Conservation (phyloP, 768 basidiomycete species). For the Daedaleopsis sinensis region DNA sequence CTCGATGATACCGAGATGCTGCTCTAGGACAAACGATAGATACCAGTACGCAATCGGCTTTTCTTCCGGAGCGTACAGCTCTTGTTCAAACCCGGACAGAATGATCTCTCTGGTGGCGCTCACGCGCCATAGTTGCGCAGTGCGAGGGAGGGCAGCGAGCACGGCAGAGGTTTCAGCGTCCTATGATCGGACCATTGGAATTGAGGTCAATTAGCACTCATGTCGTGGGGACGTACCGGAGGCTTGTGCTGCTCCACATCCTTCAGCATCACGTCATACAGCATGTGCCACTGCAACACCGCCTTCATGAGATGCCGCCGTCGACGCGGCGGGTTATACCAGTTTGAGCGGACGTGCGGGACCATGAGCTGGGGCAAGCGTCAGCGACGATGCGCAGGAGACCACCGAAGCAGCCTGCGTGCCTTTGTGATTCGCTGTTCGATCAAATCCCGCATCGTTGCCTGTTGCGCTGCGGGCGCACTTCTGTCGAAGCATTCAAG, state of each 20-base stretch:
- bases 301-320: slow-evolving; percentile 67
- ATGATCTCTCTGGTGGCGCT: slow-evolving; percentile 66
- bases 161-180: slow-evolving; percentile 12
- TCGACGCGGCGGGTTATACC: slow-evolving; percentile 70
- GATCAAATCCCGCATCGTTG: slow-evolving; percentile 36
- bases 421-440: slow-evolving; percentile 44
- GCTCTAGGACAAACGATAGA: slow-evolving; percentile 54
- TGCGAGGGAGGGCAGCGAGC: slow-evolving; percentile 40
- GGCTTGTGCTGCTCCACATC: slow-evolving; percentile 26
- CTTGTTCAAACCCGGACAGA: slow-evolving; percentile 76
- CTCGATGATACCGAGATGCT: slow-evolving; percentile 58
- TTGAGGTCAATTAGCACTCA: not conserved
- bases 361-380: slow-evolving; percentile 50
- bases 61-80: slow-evolving; percentile 71
- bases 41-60: slow-evolving; percentile 81
- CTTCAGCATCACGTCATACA: slow-evolving; percentile 51
- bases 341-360: slow-evolving; percentile 60
- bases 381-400: not conserved
- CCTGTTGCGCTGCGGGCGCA: slow-evolving; percentile 3
- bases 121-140: slow-evolving; percentile 61
- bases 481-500: slow-evolving; percentile 39
- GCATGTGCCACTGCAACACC: slow-evolving; percentile 64
- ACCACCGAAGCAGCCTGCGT: slow-evolving; percentile 1
- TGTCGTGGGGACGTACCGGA: slow-evolving; percentile 17
- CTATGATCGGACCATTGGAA: slow-evolving; percentile 7